Evolutionary conservation across 768 basidiomycete species (phyloP), one percentile per base, ranked within the genome.

Genomic region (Cubamyces sp.): DNA sequence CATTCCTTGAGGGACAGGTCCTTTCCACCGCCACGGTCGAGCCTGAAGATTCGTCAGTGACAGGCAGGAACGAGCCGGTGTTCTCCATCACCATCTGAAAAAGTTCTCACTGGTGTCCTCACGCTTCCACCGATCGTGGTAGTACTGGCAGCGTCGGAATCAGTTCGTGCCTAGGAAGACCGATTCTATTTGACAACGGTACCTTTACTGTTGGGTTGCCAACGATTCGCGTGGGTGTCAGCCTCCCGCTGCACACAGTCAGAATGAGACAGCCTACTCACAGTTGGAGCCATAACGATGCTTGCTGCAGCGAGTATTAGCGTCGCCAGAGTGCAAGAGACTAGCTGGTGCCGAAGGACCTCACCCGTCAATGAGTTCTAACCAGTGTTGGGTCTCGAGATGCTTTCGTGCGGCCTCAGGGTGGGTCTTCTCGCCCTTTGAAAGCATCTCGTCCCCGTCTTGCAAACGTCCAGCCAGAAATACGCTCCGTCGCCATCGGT

Each of bases 101-200:
- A 90, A 88, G 69, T 88, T 89, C 57, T 89, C 86, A 28, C 65
- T 69, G 0, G 87, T 87, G 61, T 87, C 82, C 8, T 78, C 79
- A 51, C 81, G 76, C 60, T 81, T 75, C 88, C 88, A 90, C 54
- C 72, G 71, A 57, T 72, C 74, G 67, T 87, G 85, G 69, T 89
- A 90, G 74, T 75, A 84, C 84, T 86, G 43, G 5, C 34, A 42
- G 28, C 14, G 41, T 30, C 45, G 23, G 12, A 19, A 19, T 63
- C 39, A 51, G 54, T 23, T 21, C 18, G 47, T 42, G 57, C 26
- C 57, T 41, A 42, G 21, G 39, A 42, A 49, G 48, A 12, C 19
- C 16, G 40, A 28, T 25, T 12, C 3, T 51, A 12, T 16, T 43
- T 16, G 48, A 34, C 49, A 28, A 30, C 41, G 42, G 25, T 41